Base-by-base conservation (phyloP, 257 asterid genomes). In the Fraxinus cuspidata region DNA sequence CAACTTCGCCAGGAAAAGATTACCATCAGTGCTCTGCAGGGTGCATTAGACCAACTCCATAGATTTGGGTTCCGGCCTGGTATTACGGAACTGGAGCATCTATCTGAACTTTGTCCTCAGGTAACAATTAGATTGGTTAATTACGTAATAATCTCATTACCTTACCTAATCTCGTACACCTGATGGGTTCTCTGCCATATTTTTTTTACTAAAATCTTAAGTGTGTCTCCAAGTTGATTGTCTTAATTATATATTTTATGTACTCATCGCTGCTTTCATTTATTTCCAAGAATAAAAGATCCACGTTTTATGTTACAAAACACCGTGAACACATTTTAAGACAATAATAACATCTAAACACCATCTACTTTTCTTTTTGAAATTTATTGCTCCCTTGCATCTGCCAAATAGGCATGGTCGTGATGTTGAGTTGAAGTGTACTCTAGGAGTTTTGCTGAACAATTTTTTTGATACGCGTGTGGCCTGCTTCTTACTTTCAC, bases 71-170 rank as follows among this genome's bases (percentile, higher is more conserved):
- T 80, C 78, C 83, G 64, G 25, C 82, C 83, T 70, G 83, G 86
- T 80, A 81, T 82, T 71, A 72, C 79, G 40, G 93, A 89, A 44
- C 70, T 94, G 73, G 92, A 92, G 81, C 86, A 85, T 83, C 92
- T 94, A 70, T 81, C 94, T 76, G 86, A 85, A 77, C 78, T 92
- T 81, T 94, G 92, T 80, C 96, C 97, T 25, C 83, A 87, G 97
- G 98, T 94, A 85, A 76, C 75, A 23, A 53, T 81, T 38, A 35
- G 70, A 60, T 78, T 74, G 66, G 21, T 2, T 53, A 68, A 74
- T 51, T 78, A 10, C 74, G 32, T 70, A 42, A 77, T 12, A 67
- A 27, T 71, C 74, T 72, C 35, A 72, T 74, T 25, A 49, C 67
- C 42, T 42, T 42, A 60, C 70, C 29, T 42, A 66, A 63, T 42